Conservation (phyloP, 345 rosid species). For the Hypericum perforatum region DNA sequence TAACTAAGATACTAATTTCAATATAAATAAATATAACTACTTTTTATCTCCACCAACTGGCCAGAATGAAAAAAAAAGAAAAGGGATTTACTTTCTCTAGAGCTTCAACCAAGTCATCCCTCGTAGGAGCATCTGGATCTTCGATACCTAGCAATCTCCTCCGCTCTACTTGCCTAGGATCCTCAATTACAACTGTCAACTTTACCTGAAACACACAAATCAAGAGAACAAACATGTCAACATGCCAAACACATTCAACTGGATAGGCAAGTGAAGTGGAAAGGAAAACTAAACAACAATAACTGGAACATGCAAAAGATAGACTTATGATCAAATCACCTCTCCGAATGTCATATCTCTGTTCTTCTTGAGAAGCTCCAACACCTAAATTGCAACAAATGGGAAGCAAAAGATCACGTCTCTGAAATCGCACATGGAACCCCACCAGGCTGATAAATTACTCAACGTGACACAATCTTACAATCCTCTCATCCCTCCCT, state of each 20-base stretch:
- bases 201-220: conserved; percentile 44
- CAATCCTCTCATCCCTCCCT: too few species aligned
- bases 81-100: conserved; percentile 42
- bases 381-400: conserved; percentile 26
- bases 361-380: conserved; percentile 78
- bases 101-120: conserved; percentile 80
- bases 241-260: background rate
- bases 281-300: background rate
- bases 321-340: conserved; percentile 20
- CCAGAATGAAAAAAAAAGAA: background rate
- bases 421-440: too few species aligned
- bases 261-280: background rate
- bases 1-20: too few species aligned
- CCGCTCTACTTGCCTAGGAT: conserved; percentile 81
- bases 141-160: conserved; percentile 81
- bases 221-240: background rate
- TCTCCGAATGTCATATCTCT: conserved; percentile 87
- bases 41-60: too few species aligned
- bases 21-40: too few species aligned
- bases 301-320: background rate
- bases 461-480: too few species aligned
- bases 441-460: too few species aligned
- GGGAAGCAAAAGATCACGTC: too few species aligned
- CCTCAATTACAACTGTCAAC: conserved; percentile 78
- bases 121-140: conserved; percentile 59